Evolutionary conservation across 805 yeast species (phyloP), one percentile per base, ranked within the genome.

Genomic region (Wickerhamiella allomyrinae): DNA sequence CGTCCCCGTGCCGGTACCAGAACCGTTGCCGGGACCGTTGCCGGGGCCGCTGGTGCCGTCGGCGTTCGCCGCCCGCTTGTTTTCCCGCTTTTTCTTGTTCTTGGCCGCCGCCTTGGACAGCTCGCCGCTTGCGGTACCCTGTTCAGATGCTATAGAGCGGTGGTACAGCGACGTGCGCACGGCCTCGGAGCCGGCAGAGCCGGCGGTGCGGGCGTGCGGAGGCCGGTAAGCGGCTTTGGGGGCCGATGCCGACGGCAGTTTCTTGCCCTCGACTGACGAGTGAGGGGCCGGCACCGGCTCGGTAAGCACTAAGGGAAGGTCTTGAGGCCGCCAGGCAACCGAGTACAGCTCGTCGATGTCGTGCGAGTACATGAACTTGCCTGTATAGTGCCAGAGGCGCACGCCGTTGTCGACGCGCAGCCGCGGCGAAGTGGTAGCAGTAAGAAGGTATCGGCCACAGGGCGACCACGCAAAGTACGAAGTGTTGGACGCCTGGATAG

Each of bases 401-500:
- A 80, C 77, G 46, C 96, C 89, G 60, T 91, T 91, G 63, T 93
- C 99, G 34, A 91, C 99, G 57, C 98, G 77, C 53, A 91, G 73
- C 54, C 99, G 74, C 49, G 99, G 99, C 17, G 95, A 77, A 0
- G 97, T 91, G 5, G 97, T 93, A 15, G 98, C 97, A 13, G 97
- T 89, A 60, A 91, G 66, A 44, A 91, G 76, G 57, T 71, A 86
- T 56, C 91, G 77, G 29, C 98, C 97, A 63, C 91, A 94, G 8
- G 99, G 99, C 2, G 93, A 78, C 98, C 98, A 91, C 60, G 83
- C 84, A 60, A 95, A 89, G 36, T 80, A 93, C n/a, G 94, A 79
- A 13, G 97, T 86, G 66, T 91, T 93, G 36, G 95, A 66, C 11
- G 97, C 98, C 57, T 84, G 83, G 56, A 91, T 80, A 15, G 83